Percentiles rank a stretch among this genome's conserved stretches.
These are phyloP conservation scores for Glycyrrhiza uralensis DNA, from an alignment of 306 rosid species.

Conservation along the genomic window DNA sequence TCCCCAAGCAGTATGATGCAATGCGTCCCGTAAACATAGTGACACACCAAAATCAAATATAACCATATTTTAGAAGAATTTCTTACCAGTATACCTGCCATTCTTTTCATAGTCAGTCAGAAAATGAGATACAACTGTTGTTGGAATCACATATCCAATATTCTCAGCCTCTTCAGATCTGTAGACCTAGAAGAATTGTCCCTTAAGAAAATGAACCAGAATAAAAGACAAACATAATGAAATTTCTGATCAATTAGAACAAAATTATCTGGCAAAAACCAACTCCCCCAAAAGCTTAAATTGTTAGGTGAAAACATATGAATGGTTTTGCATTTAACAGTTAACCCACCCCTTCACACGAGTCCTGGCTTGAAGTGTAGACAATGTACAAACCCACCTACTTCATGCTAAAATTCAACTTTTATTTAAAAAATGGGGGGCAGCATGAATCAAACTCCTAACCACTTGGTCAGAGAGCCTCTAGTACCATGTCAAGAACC, in stretches of 20 bases:
- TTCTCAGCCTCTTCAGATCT: constrained; percentile 98
- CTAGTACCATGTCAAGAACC: neutral
- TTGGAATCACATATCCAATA: constrained; percentile 96
- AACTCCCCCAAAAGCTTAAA: neutral
- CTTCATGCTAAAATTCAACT: neutral
- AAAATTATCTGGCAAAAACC: constrained; percentile 1
- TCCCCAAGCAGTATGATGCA: neutral
- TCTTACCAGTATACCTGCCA: constrained; percentile 88
- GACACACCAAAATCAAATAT: constrained; percentile 22
- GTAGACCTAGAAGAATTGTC: constrained; percentile 79
- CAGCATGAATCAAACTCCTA: neutral
- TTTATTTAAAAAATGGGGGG: neutral
- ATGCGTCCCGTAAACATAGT: constrained; percentile 17
- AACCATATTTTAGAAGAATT: constrained; percentile 22
- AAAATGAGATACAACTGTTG: constrained; percentile 97
- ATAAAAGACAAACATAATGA: neutral
- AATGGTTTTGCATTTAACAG: neutral
- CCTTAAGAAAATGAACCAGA: constrained; percentile 40
- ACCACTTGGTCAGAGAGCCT: neutral
- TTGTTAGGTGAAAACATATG: neutral
- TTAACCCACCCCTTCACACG: neutral
- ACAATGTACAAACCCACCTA: neutral
- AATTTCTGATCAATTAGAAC: constrained; percentile 13
- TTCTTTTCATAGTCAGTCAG: constrained; percentile 81
- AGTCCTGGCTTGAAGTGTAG: neutral